Conservation (phyloP, 2,329 filamentous ascomycete species). For the Trichoderma sp. region DNA sequence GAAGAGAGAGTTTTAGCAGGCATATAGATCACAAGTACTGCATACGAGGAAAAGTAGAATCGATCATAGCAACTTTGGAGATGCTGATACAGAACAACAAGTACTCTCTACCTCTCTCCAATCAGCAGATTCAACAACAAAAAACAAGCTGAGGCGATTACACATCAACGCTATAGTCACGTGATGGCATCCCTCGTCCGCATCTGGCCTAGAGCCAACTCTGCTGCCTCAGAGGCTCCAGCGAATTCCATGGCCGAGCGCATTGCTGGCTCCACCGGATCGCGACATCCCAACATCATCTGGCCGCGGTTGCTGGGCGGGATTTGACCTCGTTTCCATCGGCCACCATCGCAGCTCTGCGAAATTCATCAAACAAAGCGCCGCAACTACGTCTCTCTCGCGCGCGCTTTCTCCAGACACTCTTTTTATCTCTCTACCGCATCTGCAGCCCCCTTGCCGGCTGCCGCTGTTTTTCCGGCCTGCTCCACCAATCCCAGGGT, state of each 20-base stretch:
- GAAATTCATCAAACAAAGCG: slow-evolving; percentile 36
- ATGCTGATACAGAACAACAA: background rate
- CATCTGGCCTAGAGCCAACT: background rate
- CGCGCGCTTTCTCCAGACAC: slow-evolving; percentile 26
- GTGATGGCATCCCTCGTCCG: background rate
- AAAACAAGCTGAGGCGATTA: background rate
- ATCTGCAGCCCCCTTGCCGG: background rate
- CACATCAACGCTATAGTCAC: background rate
- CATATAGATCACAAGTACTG: background rate
- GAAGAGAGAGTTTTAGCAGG: background rate
- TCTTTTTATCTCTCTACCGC: slow-evolving; percentile 4
- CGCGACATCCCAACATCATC: slow-evolving; percentile 23
- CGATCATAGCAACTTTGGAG: rapidly evolving
- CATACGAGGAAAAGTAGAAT: background rate
- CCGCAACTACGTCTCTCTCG: slow-evolving; percentile 24
- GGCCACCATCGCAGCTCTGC: slow-evolving; percentile 20
- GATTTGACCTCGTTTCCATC: slow-evolving; percentile 23
- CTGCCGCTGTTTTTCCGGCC: slow-evolving; percentile 20
- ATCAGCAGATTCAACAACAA: background rate
- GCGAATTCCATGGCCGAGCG: slow-evolving; percentile 18
- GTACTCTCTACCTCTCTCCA: background rate
- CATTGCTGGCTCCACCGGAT: slow-evolving; percentile 22
- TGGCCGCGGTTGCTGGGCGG: slow-evolving; percentile 23
- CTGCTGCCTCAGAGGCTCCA: background rate
- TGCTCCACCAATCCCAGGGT: slow-evolving; percentile 18